Conservation (phyloP, 2,329 filamentous ascomycete species). For the Sarocladium oryzae region DNA sequence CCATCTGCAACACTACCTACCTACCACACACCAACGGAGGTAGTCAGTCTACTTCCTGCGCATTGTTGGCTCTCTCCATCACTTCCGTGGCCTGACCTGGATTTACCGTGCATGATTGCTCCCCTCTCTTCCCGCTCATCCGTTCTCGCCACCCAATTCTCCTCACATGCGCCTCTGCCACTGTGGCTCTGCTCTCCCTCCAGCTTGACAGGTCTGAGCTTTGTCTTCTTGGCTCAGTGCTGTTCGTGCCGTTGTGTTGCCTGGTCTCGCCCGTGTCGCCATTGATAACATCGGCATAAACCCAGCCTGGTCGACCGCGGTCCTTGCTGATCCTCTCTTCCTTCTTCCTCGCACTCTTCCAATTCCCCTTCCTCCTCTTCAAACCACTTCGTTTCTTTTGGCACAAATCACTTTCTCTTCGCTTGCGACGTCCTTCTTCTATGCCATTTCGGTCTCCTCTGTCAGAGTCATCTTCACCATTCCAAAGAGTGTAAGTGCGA, state of each 20-base stretch:
- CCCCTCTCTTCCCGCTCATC: neutral
- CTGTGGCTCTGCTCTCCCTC: neutral
- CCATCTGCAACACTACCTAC: no score
- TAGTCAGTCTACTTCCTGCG: neutral
- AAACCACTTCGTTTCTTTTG: no score
- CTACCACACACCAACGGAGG: no score
- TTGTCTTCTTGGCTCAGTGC: neutral
- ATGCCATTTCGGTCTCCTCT: no score
- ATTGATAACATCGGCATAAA: conserved; percentile 8
- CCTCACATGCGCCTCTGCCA: neutral
- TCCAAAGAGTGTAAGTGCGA: no score
- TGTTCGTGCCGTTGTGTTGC: neutral
- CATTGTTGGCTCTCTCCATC: neutral
- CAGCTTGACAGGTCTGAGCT: neutral
- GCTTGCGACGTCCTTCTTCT: no score
- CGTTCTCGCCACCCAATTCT: neutral
- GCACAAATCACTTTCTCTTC: no score
- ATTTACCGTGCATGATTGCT: neutral
- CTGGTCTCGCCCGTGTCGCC: neutral
- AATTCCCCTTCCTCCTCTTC: neutral
- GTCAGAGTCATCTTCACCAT: no score
- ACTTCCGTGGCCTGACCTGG: neutral
- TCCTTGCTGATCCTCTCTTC: neutral
- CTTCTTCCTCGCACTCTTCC: neutral
- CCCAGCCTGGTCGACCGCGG: neutral